These are phyloP conservation scores for Aspergillus brasiliensis DNA, from an alignment of 2,329 filamentous ascomycete species.

Conservation along the genomic window DNA sequence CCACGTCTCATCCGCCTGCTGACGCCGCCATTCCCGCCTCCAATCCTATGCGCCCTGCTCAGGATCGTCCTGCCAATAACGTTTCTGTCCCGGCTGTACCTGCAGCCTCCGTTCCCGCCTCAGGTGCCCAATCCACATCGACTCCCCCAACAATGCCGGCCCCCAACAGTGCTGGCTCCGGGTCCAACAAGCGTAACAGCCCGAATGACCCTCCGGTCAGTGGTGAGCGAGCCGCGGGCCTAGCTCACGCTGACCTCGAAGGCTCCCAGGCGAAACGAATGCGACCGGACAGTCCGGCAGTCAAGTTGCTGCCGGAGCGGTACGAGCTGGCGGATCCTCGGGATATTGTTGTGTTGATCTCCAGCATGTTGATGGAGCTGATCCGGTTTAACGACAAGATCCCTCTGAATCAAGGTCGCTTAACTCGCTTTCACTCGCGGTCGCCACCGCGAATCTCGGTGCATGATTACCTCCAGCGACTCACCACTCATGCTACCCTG, in stretches of 20 bases:
- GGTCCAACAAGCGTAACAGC: constrained; percentile 41
- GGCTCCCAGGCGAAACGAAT: constrained; percentile 49
- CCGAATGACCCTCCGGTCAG: constrained; percentile 28
- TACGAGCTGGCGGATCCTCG: constrained; percentile 83
- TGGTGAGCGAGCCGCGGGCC: constrained; percentile 23
- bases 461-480: constrained; percentile 84
- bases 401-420: constrained; percentile 78
- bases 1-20: constrained; percentile 21
- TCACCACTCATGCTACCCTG: constrained; percentile 91
- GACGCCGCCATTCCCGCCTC: constrained; percentile 15
- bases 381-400: constrained; percentile 90
- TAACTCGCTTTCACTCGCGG: constrained; percentile 94
- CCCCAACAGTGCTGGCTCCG: constrained; percentile 23
- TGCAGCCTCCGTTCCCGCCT: constrained; percentile 17
- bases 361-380: constrained; percentile 93
- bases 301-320: constrained; percentile 61
- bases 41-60: constrained; percentile 11
- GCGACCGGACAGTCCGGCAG: constrained; percentile 46
- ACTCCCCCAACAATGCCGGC: constrained; percentile 36
- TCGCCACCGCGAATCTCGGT: constrained; percentile 91
- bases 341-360: constrained; percentile 86
- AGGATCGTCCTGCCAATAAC: constrained; percentile 13
- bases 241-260: constrained; percentile 27
- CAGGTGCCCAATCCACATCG: constrained; percentile 19
- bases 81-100: constrained; percentile 16